Conservation (phyloP, 192 early-diverging fungal species). For the Mortierella hygrophila region DNA sequence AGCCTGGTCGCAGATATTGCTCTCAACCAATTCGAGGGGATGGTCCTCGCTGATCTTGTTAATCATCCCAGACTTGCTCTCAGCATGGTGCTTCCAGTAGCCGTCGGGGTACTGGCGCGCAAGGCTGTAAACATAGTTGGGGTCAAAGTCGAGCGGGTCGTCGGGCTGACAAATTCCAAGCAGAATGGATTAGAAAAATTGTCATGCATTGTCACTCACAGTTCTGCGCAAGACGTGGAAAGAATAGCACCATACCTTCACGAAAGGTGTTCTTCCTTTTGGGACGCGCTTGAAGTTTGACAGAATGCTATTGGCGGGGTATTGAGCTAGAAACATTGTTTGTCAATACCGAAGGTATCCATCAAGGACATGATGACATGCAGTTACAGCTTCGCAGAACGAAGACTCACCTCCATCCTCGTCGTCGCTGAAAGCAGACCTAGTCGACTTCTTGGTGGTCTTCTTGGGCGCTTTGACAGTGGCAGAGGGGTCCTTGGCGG, state of each 20-base stretch:
- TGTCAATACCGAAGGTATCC: not conserved
- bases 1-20: conserved; percentile 81
- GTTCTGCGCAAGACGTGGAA: not conserved
- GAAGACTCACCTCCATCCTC: conserved; percentile 29
- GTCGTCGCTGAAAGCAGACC: conserved; percentile 48
- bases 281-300: conserved; percentile 42
- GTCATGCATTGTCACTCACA: too few relatives aligned
- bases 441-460: conserved; percentile 21
- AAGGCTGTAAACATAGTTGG: conserved; percentile 62
- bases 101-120: conserved; percentile 70
- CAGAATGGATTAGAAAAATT: not conserved
- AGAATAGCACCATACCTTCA: conserved; percentile 23
- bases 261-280: conserved; percentile 31
- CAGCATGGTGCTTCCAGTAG: conserved; percentile 71
- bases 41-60: conserved; percentile 76
- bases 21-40: conserved; percentile 73
- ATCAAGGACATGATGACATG: not conserved
- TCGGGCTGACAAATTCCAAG: conserved; percentile 25
- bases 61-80: conserved; percentile 67
- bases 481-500: conserved; percentile 7
- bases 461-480: conserved; percentile 30
- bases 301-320: conserved; percentile 9
- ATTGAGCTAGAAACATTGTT: not conserved
- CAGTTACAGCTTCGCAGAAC: not conserved
- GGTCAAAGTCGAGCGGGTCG: conserved; percentile 64